Evolutionary conservation across 805 yeast genomes (phyloP), one percentile per base, ranked within the genome.

Genomic region (Lachancea sp.): DNA sequence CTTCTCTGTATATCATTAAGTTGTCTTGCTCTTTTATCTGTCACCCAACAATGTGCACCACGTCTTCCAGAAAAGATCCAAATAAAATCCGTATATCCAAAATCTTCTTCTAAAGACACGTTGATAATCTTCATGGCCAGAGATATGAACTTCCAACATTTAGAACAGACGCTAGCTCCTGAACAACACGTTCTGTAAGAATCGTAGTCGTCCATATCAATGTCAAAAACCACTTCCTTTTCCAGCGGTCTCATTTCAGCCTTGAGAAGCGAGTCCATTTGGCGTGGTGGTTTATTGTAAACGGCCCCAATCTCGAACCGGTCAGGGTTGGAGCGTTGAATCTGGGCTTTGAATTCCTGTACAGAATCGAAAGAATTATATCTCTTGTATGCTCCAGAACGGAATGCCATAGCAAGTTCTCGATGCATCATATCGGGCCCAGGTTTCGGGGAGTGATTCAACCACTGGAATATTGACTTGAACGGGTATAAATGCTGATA

Each of bases 11-110:
- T 54, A 59, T 92, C 97, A 47, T 77, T 83, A 46, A 92, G 62
- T 1, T 60, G 53, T 42, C 97, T 68, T 1, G 97, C 96, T 35
- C 89, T 68, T 41, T 73, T 64, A 58, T 92, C 98, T 62, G 95
- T 84, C 18, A 92, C 73, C 98, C 98, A 92, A 55, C 97, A 94
- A 70, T 92, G 98, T 12, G 94, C 95, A 62, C 98, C 98, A 74
- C 98, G 84, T 70, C 98, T 83, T 34, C 98, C 98, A 1, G 96
- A 87, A 57, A 86, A 92, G 4, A 90, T 96, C 97, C 97, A 92
- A 36, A 92, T 69, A 56, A 87, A 69, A 61, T 86, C 80, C 45
- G 78, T 67, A 60, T 85, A 89, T 1, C 96, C 97, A 63, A 92
- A 92, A 61, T 90, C 97, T 37, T 86, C 87, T 38, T 76, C 67